Evolutionary conservation across 2,329 filamentous ascomycete genomes (phyloP), one percentile per base, ranked within the genome.

Genomic region (Cordyceps javanica): DNA sequence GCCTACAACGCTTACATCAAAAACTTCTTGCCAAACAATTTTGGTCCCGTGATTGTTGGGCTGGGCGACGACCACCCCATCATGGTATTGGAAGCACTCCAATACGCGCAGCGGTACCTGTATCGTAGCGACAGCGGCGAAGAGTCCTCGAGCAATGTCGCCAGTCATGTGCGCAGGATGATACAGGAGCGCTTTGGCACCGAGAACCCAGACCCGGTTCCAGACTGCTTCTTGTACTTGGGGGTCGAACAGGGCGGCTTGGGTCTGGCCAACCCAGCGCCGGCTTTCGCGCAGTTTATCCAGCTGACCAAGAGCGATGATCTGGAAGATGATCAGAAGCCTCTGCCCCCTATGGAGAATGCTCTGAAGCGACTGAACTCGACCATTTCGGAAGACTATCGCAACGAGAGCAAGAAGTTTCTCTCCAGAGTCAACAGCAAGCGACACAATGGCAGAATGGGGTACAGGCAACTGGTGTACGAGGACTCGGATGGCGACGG

Each of bases 1-100:
- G 81, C 80, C 0, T 85, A 82, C 75, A 85, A 85, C 62, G 78
- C 74, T 39, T 85, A 83, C 64, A 76, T 80, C 30, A 74, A 73
- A 8, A 74, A 77, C 1, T 85, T 85, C 67, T 83, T 85, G 64
- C 71, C 72, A 53, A 79, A 77, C 61, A 84, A 83, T 63, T 83
- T 85, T 59, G 81, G 77, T 8, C 76, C 76, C 55, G 76, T 81
- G 3, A 77, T 80, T 14, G 73, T 78, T 5, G 58, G 52, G 7
- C 42, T 60, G 10, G 58, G 58, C 26, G 58, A 60, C 9, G 39
- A 36, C 8, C 58, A 60, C n/a, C 44, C 53, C 3, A 16, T 41
- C 38, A 48, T 42, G 53, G 48, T 60, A 8, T 23, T 60, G 21
- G 53, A 60, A n/a, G 48, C 58, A 16, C 46, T 56, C 2, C 52